phyloP scores from a whole-genome alignment of 176 grass and related monocot genomes.

The Avena sativa region DNA sequence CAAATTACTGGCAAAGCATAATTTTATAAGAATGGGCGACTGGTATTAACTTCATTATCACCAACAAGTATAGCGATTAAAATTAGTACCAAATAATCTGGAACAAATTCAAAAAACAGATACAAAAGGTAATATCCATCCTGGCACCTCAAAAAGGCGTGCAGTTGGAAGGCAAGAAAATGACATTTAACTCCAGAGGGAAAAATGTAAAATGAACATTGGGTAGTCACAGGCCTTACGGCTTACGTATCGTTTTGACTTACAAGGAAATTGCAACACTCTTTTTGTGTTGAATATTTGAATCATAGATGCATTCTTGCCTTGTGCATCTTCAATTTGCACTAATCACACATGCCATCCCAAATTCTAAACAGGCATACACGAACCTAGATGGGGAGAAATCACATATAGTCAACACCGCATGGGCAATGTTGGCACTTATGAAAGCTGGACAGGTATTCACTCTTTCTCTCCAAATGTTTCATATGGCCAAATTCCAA shows the following conservation, averaged over 20 bases:
- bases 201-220: conserved; percentile 19
- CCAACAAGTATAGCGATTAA: neutral
- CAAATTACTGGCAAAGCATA: neutral
- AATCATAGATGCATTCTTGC: neutral
- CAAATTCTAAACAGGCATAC: conserved; percentile 62
- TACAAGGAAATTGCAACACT: neutral
- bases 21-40: neutral
- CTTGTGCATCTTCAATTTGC: conserved; percentile 22
- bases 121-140: neutral
- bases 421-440: conserved; percentile 76
- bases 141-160: too few species aligned
- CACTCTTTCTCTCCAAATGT: conserved; percentile 22
- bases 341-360: neutral
- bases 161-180: too few species aligned
- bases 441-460: conserved; percentile 82
- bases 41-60: neutral
- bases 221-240: conserved; percentile 15
- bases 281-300: conserved; percentile 20
- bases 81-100: neutral
- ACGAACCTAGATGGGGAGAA: conserved; percentile 65
- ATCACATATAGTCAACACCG: conserved; percentile 74
- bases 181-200: too few species aligned
- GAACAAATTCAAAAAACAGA: neutral
- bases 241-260: conserved; percentile 8
- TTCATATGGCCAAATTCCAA: conserved; percentile 11